Percentiles rank a stretch among this genome's conserved stretches.
These are phyloP conservation scores for Fusarium transvaalense DNA, from an alignment of 2,329 filamentous ascomycete genomes.

Conservation along the genomic window DNA sequence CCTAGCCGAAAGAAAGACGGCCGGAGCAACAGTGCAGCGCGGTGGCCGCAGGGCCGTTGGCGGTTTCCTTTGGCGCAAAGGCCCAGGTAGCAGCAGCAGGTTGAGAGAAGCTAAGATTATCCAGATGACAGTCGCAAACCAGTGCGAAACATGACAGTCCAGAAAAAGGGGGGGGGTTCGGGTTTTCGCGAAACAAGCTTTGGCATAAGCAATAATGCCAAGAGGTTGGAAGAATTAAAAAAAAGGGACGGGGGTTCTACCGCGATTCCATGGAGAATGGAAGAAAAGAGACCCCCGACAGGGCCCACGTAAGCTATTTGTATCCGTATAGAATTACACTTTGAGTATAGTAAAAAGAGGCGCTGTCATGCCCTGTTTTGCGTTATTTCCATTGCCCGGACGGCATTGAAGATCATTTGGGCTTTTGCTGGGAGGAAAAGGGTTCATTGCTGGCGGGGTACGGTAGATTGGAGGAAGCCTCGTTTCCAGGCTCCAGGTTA, in stretches of 20 bases:
- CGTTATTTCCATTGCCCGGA: constrained; percentile 3
- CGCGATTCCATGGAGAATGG: background rate
- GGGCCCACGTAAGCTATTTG: constrained; percentile 3
- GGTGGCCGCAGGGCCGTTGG: background rate
- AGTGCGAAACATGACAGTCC: constrained; percentile 4
- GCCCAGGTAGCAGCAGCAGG: background rate
- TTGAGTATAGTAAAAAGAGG: background rate
- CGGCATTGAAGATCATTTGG: background rate
- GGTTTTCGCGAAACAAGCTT: background rate
- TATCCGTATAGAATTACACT: background rate
- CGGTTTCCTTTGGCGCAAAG: constrained; percentile 5
- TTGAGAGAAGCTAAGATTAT: background rate
- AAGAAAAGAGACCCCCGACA: background rate
- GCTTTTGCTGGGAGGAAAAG: background rate
- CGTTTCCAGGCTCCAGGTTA: background rate
- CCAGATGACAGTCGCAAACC: constrained; percentile 5
- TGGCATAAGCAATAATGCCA: constrained; percentile 6
- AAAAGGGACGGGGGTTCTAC: background rate
- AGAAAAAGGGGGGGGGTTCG: background rate
- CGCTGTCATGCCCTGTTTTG: background rate
- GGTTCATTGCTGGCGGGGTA: background rate
- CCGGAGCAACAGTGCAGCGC: background rate
- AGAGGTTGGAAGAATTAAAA: background rate
- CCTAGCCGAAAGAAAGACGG: background rate
- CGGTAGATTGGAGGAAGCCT: constrained; percentile 6